These are phyloP conservation scores for Phytophthora agathidicida DNA, from an alignment of 352 stramenopile genomes.

Conservation along the genomic window DNA sequence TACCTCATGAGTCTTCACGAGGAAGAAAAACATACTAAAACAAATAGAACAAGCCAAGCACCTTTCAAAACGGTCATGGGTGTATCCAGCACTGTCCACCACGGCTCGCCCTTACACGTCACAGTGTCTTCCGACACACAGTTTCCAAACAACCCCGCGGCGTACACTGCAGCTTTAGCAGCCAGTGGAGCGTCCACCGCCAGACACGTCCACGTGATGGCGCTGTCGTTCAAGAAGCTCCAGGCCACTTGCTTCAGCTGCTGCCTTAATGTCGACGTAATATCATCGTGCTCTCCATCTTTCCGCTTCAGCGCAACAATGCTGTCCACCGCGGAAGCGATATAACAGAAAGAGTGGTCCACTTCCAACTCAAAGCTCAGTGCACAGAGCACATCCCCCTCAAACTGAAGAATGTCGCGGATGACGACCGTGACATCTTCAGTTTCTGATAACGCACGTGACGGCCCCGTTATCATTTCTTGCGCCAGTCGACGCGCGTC, in stretches of 20 bases:
- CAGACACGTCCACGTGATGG: conserved; percentile 57
- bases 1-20: conserved; percentile 18
- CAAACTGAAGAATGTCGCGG: conserved; percentile 31
- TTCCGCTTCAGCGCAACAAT: conserved; percentile 30
- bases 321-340: conserved; percentile 49
- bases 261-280: no score
- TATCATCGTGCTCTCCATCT: no score
- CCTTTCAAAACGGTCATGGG: conserved; percentile 36
- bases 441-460: conserved; percentile 2
- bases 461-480: conserved; percentile 7
- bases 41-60: conserved; percentile 19
- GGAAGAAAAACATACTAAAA: neutral
- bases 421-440: conserved; percentile 6
- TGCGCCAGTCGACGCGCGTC: conserved; percentile 35
- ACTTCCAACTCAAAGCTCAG: conserved; percentile 55
- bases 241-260: conserved; percentile 46
- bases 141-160: conserved; percentile 45
- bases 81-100: conserved; percentile 43
- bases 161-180: conserved; percentile 47
- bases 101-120: conserved; percentile 24
- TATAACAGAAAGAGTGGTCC: conserved; percentile 48
- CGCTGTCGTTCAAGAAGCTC: conserved; percentile 64
- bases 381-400: conserved; percentile 50
- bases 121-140: conserved; percentile 22
- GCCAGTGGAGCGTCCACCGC: conserved; percentile 39